These are phyloP conservation scores for Quercus berberidifolia DNA, from an alignment of 306 rosid species.

Conservation along the genomic window DNA sequence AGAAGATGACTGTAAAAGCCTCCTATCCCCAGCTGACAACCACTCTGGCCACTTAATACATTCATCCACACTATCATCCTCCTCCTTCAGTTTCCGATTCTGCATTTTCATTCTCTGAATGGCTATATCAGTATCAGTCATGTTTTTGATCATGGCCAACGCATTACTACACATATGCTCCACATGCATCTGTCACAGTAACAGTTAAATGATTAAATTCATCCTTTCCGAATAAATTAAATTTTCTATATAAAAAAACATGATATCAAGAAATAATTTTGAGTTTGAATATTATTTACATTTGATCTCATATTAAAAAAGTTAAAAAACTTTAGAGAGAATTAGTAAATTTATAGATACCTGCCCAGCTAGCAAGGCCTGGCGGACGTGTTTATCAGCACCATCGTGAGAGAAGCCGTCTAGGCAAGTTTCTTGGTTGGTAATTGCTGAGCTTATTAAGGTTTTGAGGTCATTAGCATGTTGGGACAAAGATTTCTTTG, in stretches of 20 bases:
- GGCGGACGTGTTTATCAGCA: conserved; percentile 41
- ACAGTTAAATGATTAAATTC: too few species aligned
- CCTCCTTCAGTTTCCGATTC: conserved; percentile 31
- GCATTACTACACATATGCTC: conserved; percentile 78
- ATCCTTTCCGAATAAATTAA: too few species aligned
- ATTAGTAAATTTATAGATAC: neutral
- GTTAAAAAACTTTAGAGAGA: too few species aligned
- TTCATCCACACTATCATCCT: neutral
- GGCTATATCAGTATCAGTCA: conserved; percentile 67
- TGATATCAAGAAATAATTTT: too few species aligned
- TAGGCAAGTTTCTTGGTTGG: conserved; percentile 81
- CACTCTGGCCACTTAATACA: conserved; percentile 66
- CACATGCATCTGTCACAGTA: conserved; percentile 26
- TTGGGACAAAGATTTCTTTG: conserved; percentile 37
- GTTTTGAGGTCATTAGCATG: conserved; percentile 79
- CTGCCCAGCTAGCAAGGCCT: conserved; percentile 38
- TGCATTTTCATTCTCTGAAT: conserved; percentile 11
- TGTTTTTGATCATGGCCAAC: conserved; percentile 68
- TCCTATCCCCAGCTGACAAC: conserved; percentile 61
- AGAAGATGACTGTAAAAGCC: conserved; percentile 45
- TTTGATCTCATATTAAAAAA: too few species aligned
- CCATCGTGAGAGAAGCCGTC: conserved; percentile 78
- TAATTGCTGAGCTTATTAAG: conserved; percentile 66
- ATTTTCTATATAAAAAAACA: too few species aligned
- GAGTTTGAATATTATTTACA: too few species aligned